A percentile compares a stretch with the other conserved stretches of the same genome.
Conservation (phyloP, 306 rosid genomes). For the Abrus pulchellus region DNA sequence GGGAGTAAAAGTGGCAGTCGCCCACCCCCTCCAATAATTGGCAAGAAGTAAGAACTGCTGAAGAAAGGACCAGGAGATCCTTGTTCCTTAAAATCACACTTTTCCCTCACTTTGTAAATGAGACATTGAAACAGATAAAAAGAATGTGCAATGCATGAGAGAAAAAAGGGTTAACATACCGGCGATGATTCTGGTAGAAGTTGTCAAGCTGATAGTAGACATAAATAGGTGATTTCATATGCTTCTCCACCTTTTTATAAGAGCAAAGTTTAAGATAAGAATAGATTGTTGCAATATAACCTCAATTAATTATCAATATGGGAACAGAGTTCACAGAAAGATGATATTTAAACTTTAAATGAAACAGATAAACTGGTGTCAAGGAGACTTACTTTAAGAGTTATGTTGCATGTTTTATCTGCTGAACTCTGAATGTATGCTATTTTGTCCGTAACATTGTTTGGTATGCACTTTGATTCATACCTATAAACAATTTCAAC, state of each 20-base stretch:
- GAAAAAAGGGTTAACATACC: conserved; percentile 57
- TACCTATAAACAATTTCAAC: conserved; percentile 79
- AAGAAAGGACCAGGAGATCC: conserved; percentile 19
- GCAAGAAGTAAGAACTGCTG: background rate
- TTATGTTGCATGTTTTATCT: conserved; percentile 58
- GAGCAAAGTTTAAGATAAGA: conserved; percentile 22
- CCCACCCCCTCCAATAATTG: background rate
- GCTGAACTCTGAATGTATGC: conserved; percentile 61
- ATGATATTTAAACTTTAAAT: conserved; percentile 14
- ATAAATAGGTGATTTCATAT: conserved; percentile 79
- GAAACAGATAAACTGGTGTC: background rate
- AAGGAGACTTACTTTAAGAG: conserved; percentile 51
- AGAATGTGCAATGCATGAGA: background rate
- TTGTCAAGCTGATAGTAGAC: conserved; percentile 94
- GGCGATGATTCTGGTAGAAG: conserved; percentile 95
- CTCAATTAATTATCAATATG: conserved; percentile 7
- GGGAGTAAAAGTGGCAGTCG: background rate
- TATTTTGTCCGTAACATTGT: conserved; percentile 43
- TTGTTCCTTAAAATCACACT: background rate
- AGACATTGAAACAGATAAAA: background rate
- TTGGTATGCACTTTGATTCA: conserved; percentile 69
- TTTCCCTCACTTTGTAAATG: conserved; percentile 10
- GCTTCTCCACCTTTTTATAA: conserved; percentile 67
- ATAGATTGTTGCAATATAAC: conserved; percentile 13
- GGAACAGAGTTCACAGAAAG: background rate